Base-by-base conservation (phyloP, 805 yeast species). In the Yarrowia hollandica region DNA sequence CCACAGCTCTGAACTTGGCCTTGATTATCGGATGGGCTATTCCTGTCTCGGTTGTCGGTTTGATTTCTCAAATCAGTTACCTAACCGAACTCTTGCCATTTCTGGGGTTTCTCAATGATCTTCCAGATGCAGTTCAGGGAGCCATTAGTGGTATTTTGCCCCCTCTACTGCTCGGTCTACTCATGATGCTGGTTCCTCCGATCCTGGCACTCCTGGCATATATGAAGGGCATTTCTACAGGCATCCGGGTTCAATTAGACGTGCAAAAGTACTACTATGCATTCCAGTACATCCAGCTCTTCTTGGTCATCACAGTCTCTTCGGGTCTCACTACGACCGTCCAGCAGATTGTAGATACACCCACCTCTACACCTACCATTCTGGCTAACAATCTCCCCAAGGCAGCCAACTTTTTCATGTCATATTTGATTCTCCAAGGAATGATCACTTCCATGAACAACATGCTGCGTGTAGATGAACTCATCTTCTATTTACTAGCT, bases 361-460 rank as follows among this genome's bases (percentile, higher is more conserved):
- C 96, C 0, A 81, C 84, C 0, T 81, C 88, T 0, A 80, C 88
- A 11, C 90, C 94, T 0, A 75, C 82, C 5, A 70, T 88, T 58
- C 75, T 90, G 21, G 96, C 96, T 0, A 78, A 79, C 12, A 88
- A 90, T 65, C 75, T 91, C 31, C 96, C 97, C 0, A 87, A 86
- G 67, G 87, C 96, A 21, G 85, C 96, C 0, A 88, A 85, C 41
- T 90, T 91, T 67, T 91, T 90, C 72, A 85, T 85, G 69, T 86
- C 91, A 3, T 89, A 85, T 66, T 74, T 90, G 34, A 72, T 88
- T 0, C 75, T 90, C 30, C 84, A 87, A 70, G 92, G 96, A 0
- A 73, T 90, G 60, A 81, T 91, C 1, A 82, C 86, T 59, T 81
- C 86, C 62, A 96, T 96, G 0, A 82, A 82, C 60, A 83, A 83